Base-by-base conservation (phyloP, 1,139 yeast species). In the Candida freyschussii region DNA sequence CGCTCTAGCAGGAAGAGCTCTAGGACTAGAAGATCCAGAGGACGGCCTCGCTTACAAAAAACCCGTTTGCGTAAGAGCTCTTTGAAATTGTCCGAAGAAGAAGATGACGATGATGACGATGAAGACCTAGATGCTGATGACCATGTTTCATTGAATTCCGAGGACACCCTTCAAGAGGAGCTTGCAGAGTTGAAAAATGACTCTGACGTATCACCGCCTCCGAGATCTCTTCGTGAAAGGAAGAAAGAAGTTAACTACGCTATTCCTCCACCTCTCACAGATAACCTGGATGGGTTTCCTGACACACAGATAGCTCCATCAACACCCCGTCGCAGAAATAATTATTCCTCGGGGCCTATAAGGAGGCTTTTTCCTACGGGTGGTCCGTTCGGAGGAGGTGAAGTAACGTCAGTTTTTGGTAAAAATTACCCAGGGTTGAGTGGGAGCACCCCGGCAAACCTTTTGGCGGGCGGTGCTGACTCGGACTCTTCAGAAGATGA, bases 361-460 rank as follows among this genome's bases (percentile, higher is more conserved):
- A 70, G 83, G 50, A 69, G 91, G 26, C 60, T 86, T 28, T 85
- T 81, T 50, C 95, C 96, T n/a, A 86, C 95, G 0, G 85, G 87
- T n/a, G 96, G 97, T 1, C 95, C 97, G 3, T 91, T 91, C 64
- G 96, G 96, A 17, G 97, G 97, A 19, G 79, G 87, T 43, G 95
- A 86, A 53, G 85, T 81, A 2, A 68, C 78, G 3, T 78, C 94
- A 0, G 65, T 84, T 24, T 81, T 83, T 55, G 89, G 89, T 2
- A 72, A 73, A 33, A 76, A 78, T 24, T 32, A 32, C 18, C 27
- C 44, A 13, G 37, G 40, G 4, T 33, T 39, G 8, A 33, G 36
- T 14, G 40, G 34, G 13, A 48, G 24, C 9, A 29, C 24, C 17
- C 22, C 34, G 8, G 36, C 35, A 5, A 55, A 58, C 18, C 53